phyloP scores from a whole-genome alignment of 805 yeast genomes.

The Ogataea pignaliae region DNA sequence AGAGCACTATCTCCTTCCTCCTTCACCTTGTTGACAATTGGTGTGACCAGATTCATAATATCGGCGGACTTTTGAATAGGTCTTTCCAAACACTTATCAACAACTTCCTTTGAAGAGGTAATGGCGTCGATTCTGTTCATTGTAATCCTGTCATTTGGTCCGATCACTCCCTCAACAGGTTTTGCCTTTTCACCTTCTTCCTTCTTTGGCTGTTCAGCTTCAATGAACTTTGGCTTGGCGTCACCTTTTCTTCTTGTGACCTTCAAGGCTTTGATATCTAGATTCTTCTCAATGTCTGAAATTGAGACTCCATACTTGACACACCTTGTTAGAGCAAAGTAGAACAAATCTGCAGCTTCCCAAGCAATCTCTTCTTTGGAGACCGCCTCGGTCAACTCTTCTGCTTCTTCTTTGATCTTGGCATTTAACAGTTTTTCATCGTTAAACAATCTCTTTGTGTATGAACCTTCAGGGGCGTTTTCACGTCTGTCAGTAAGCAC shows the following conservation, averaged over 20 bases:
- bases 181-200: slow-evolving; percentile 10
- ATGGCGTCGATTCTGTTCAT: slow-evolving; percentile 46
- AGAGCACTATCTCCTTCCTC: slow-evolving; percentile 80
- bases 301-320: slow-evolving; percentile 71
- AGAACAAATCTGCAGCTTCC: slow-evolving; percentile 92
- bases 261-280: slow-evolving; percentile 78
- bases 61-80: slow-evolving; percentile 95
- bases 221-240: slow-evolving; percentile 78
- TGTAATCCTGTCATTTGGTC: slow-evolving; percentile 37
- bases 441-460: slow-evolving; percentile 80
- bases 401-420: slow-evolving; percentile 93
- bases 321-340: slow-evolving; percentile 51
- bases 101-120: slow-evolving; percentile 37
- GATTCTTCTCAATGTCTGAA: slow-evolving; percentile 76
- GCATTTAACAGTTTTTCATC: slow-evolving; percentile 76
- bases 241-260: slow-evolving; percentile 94
- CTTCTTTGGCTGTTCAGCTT: slow-evolving; percentile 16
- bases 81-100: slow-evolving; percentile 68
- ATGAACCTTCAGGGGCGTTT: slow-evolving; percentile 88
- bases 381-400: slow-evolving; percentile 85
- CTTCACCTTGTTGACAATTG: slow-evolving; percentile 78
- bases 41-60: slow-evolving; percentile 88
- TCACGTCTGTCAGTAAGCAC: slow-evolving; percentile 58
- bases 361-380: slow-evolving; percentile 69
- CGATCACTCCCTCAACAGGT: slow-evolving; percentile 21